These are phyloP conservation scores for Xanthoceras sorbifolium DNA, from an alignment of 345 rosid species.

Conservation along the genomic window DNA sequence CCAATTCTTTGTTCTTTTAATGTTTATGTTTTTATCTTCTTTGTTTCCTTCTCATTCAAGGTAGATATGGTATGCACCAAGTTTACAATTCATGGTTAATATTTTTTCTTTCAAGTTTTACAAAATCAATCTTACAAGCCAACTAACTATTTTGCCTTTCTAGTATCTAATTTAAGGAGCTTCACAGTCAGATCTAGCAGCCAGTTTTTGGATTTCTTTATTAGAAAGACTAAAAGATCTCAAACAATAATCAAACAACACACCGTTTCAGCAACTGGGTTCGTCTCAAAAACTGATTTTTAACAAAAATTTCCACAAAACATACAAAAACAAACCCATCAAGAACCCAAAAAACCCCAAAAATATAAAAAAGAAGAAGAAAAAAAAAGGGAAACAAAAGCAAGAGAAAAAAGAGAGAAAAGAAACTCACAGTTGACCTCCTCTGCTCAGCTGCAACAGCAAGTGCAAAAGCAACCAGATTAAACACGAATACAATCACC, in stretches of 20 bases:
- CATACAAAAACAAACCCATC: not conserved
- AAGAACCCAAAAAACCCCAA: not conserved
- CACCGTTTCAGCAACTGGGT: conserved; percentile 4
- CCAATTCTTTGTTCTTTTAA: not conserved
- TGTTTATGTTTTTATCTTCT: not conserved
- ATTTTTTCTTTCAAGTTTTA: not conserved
- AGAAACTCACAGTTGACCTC: conserved; percentile 68
- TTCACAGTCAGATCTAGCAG: conserved; percentile 19
- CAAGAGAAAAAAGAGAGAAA: not conserved
- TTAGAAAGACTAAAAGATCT: not conserved
- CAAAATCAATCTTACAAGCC: not conserved
- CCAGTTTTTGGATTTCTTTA: not conserved
- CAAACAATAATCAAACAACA: not conserved
- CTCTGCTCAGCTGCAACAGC: conserved; percentile 98
- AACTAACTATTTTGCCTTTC: not conserved
- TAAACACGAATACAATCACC: conserved; percentile 63
- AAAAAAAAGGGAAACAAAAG: not conserved
- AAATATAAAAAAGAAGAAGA: not conserved
- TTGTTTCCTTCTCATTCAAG: too few species aligned
- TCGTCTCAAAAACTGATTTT: not conserved
- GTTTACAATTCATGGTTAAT: not conserved
- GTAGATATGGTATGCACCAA: not conserved
- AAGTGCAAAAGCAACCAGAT: conserved; percentile 85
- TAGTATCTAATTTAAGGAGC: not conserved
- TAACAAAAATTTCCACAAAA: not conserved